phyloP scores from a whole-genome alignment of 2,329 filamentous ascomycete genomes.

The Paecilomyces sp. region DNA sequence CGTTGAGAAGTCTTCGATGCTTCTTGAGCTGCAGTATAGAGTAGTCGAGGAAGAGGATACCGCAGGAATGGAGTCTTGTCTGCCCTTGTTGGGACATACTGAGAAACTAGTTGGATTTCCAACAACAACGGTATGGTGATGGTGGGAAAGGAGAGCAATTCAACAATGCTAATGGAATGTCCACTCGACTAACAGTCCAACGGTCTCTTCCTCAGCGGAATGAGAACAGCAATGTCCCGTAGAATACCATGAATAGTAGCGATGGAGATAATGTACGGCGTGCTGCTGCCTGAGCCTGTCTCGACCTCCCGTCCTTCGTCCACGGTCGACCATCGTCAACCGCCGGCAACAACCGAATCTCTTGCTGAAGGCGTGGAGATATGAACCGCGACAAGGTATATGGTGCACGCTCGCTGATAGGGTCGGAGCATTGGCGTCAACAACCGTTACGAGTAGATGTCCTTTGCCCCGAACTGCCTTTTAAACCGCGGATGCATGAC shows the following conservation, averaged over 20 bases:
- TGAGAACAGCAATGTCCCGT: background rate
- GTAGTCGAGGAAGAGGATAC: background rate
- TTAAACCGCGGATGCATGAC: background rate
- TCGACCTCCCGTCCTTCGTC: background rate
- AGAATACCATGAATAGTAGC: background rate
- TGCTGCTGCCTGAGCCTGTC: background rate
- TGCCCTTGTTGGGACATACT: background rate
- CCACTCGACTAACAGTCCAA: background rate
- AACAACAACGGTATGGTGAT: background rate
- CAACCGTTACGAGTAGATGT: background rate
- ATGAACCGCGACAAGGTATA: background rate
- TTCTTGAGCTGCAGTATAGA: background rate
- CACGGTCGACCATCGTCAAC: background rate
- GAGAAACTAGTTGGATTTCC: background rate
- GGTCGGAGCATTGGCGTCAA: background rate
- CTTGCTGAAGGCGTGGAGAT: background rate
- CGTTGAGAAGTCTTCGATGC: background rate
- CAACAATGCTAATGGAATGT: background rate
- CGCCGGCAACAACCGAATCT: background rate
- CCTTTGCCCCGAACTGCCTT: background rate
- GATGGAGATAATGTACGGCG: background rate
- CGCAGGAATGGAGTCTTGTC: background rate
- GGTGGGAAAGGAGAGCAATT: background rate
- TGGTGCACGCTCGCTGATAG: background rate
- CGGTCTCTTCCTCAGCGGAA: background rate